Percentiles rank a stretch among this genome's conserved stretches.
phyloP scores from a whole-genome alignment of 2,329 filamentous ascomycete genomes.

The Calonectria henricotiae region DNA sequence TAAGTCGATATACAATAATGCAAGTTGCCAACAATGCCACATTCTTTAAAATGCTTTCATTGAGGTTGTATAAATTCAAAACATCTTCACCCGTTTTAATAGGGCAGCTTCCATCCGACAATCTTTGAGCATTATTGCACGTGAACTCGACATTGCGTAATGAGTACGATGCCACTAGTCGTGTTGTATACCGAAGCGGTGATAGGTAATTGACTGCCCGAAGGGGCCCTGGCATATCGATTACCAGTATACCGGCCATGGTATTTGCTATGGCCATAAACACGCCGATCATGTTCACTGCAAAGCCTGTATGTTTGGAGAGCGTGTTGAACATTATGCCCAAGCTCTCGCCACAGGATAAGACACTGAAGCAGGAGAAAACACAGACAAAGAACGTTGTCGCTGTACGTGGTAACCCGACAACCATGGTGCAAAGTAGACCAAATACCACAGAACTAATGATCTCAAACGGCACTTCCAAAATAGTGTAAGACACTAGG shows the following conservation, averaged over 20 bases:
- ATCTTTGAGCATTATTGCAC: too few relatives aligned
- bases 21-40: too few relatives aligned
- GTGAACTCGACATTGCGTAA: too few relatives aligned
- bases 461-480: conserved; percentile 81
- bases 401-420: conserved; percentile 74
- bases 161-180: too few relatives aligned
- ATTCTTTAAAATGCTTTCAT: too few relatives aligned
- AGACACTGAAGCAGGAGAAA: conserved; percentile 80
- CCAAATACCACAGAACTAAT: conserved; percentile 78
- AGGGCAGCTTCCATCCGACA: too few relatives aligned
- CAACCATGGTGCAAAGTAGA: conserved; percentile 74
- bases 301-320: conserved; percentile 81
- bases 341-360: conserved; percentile 80
- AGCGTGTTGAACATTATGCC: conserved; percentile 86
- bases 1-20: too few relatives aligned
- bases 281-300: conserved; percentile 79
- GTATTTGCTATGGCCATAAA: conserved; percentile 79
- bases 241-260: conserved; percentile 80
- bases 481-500: conserved; percentile 76
- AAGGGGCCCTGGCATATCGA: conserved; percentile 77
- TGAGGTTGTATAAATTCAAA: too few relatives aligned
- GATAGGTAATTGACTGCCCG: conserved; percentile 79
- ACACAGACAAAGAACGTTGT: conserved; percentile 77
- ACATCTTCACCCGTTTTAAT: too few relatives aligned
- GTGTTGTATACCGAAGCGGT: conserved; percentile 74